Percentiles rank a stretch among this genome's conserved stretches.
These are phyloP conservation scores for Adenanthera pavonina DNA, from an alignment of 306 rosid species.

Conservation along the genomic window DNA sequence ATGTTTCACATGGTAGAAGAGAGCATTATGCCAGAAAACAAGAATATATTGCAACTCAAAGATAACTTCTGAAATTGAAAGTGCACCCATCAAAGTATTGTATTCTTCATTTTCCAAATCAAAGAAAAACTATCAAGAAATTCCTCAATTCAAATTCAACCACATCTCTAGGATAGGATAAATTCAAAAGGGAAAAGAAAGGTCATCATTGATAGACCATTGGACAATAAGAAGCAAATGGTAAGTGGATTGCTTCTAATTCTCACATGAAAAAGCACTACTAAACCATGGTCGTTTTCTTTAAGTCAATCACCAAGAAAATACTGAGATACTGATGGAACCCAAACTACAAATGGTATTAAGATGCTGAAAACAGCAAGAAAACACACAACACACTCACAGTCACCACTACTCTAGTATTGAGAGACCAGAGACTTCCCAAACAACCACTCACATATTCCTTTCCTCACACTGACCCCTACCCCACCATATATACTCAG, in stretches of 20 bases:
- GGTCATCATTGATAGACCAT: not conserved
- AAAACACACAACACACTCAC: too few relatives aligned
- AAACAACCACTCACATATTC: too few relatives aligned
- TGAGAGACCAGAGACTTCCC: too few relatives aligned
- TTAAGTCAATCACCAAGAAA: not conserved
- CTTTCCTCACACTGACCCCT: too few relatives aligned
- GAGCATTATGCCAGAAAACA: constrained; percentile 26
- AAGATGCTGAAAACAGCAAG: too few relatives aligned
- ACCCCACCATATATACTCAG: too few relatives aligned
- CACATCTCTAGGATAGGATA: constrained; percentile 1
- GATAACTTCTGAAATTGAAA: constrained; percentile 16
- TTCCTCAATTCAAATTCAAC: constrained; percentile 23
- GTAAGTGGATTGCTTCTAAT: not conserved
- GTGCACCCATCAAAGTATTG: not conserved
- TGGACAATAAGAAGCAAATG: not conserved
- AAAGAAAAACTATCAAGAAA: not conserved
- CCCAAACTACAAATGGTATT: too few relatives aligned
- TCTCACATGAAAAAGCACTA: not conserved
- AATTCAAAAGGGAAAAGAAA: not conserved
- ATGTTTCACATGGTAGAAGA: not conserved
- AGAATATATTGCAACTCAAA: not conserved
- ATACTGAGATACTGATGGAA: not conserved
- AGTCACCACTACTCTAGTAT: too few relatives aligned
- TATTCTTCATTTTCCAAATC: constrained; percentile 11
- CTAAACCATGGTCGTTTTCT: not conserved